Percentiles rank a stretch among this genome's conserved stretches.
phyloP scores from a whole-genome alignment of 257 asterid genomes.

The Dorcoceras hygrometricum region DNA sequence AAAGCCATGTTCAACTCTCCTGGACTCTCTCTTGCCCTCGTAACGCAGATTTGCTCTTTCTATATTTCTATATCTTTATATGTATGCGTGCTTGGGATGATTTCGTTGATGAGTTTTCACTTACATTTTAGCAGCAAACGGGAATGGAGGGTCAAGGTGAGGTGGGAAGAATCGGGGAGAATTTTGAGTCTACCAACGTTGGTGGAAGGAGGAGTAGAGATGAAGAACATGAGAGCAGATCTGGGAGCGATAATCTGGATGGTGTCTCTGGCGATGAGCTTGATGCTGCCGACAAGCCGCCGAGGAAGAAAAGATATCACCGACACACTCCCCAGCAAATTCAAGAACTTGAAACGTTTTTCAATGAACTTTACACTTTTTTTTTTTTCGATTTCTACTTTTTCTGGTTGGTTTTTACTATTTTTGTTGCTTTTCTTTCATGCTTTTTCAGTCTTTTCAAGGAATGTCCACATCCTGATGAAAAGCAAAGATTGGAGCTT shows the following conservation, averaged over 20 bases:
- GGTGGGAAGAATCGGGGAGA: slow-evolving; percentile 45
- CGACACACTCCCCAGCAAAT: slow-evolving; percentile 99
- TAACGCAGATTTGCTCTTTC: slow-evolving; percentile 21
- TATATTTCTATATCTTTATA: neutral
- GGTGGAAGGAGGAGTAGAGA: slow-evolving; percentile 70
- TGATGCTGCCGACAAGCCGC: slow-evolving; percentile 74
- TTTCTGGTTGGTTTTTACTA: neutral
- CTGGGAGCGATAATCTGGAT: slow-evolving; percentile 91
- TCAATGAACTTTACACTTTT: neutral
- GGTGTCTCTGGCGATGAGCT: slow-evolving; percentile 87
- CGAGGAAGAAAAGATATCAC: slow-evolving; percentile 86
- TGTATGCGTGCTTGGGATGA: neutral
- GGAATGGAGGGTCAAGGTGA: slow-evolving; percentile 80
- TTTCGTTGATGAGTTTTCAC: slow-evolving; percentile 8
- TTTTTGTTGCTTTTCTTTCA: neutral
- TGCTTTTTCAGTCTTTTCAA: slow-evolving; percentile 47
- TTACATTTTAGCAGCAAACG: slow-evolving; percentile 48
- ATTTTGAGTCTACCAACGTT: slow-evolving; percentile 40
- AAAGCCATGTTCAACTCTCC: slow-evolving; percentile 76
- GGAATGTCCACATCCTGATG: slow-evolving; percentile 67
- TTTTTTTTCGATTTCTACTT: neutral
- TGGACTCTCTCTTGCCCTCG: slow-evolving; percentile 95
- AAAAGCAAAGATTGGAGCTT: slow-evolving; percentile 54
- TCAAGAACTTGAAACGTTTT: slow-evolving; percentile 81
- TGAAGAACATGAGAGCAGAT: slow-evolving; percentile 92